Evolutionary conservation across 768 basidiomycete genomes (phyloP).

Genomic region (Cystobasidium onofrii): DNA sequence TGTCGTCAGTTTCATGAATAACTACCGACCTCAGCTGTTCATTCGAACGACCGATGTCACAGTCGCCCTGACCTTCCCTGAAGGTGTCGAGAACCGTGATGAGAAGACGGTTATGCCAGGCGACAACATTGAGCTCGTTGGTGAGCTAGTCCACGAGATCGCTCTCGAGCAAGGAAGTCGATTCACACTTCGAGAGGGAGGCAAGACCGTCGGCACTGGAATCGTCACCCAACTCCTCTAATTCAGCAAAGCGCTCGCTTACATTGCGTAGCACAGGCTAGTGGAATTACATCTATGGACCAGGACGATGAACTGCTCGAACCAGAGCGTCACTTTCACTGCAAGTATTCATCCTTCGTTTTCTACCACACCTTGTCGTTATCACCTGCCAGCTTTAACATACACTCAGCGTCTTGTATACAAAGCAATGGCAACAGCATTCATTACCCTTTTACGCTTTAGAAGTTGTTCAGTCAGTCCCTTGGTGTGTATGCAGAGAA

Average conservation of each 20-base stretch:
- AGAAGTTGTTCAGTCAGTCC: neutral
- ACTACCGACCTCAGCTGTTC: conserved; percentile 89
- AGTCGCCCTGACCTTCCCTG: conserved; percentile 72
- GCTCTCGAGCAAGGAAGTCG: conserved; percentile 81
- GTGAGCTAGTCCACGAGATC: conserved; percentile 68
- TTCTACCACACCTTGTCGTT: neutral
- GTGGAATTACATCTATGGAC: too few species aligned
- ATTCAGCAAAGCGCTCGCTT: neutral
- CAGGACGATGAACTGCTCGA: too few species aligned
- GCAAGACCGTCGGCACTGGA: conserved; percentile 92
- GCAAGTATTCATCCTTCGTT: too few species aligned
- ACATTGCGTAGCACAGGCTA: neutral
- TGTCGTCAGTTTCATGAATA: conserved; percentile 60
- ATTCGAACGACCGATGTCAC: conserved; percentile 92
- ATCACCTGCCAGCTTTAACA: neutral
- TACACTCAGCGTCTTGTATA: neutral
- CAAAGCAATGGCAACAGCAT: neutral
- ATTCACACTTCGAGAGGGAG: conserved; percentile 65
- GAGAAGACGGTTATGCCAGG: conserved; percentile 78
- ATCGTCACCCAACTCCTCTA: conserved; percentile 52
- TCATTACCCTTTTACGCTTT: neutral
- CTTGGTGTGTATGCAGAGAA: neutral
- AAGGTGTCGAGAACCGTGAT: conserved; percentile 60
- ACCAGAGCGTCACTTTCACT: too few species aligned
- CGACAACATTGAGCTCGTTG: conserved; percentile 90